phyloP scores from a whole-genome alignment of 768 basidiomycete genomes.

The Serpula lacrymans region DNA sequence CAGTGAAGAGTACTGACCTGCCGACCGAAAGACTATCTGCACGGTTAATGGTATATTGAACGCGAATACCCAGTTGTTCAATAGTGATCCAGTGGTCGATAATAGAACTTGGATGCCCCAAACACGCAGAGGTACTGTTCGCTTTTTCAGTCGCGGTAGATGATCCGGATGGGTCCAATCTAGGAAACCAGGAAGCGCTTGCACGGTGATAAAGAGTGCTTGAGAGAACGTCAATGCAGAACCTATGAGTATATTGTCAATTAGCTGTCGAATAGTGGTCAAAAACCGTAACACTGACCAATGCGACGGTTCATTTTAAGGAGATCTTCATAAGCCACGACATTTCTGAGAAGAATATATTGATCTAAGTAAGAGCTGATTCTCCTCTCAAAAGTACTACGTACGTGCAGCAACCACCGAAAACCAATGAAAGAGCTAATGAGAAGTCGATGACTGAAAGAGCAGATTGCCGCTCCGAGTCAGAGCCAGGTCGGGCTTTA shows the following conservation, averaged over 20 bases:
- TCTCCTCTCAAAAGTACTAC: conserved; percentile 26
- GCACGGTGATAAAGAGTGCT: conserved; percentile 72
- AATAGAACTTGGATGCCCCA: conserved; percentile 75
- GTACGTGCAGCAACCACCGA: conserved; percentile 84
- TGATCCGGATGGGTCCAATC: conserved; percentile 28
- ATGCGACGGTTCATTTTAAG: conserved; percentile 65
- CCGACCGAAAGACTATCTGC: conserved; percentile 83
- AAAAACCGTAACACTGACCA: conserved; percentile 39
- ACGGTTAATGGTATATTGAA: conserved; percentile 74
- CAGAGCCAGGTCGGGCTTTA: too few relatives aligned
- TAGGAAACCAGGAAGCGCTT: conserved; percentile 64
- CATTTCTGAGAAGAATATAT: conserved; percentile 48
- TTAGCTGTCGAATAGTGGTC: background rate
- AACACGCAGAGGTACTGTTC: conserved; percentile 61
- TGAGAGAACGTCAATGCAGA: conserved; percentile 84
- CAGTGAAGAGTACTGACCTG: conserved; percentile 42
- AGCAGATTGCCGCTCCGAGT: too few relatives aligned
- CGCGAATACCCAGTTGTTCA: conserved; percentile 83
- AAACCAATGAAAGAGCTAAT: conserved; percentile 54
- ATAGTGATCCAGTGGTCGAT: conserved; percentile 58
- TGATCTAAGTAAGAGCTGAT: background rate
- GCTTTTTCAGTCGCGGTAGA: conserved; percentile 56
- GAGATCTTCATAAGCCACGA: conserved; percentile 73
- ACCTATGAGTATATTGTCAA: conserved; percentile 40
- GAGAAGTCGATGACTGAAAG: conserved; percentile 27